phyloP scores from a whole-genome alignment of 768 basidiomycete species.

The Ramaria rubella region DNA sequence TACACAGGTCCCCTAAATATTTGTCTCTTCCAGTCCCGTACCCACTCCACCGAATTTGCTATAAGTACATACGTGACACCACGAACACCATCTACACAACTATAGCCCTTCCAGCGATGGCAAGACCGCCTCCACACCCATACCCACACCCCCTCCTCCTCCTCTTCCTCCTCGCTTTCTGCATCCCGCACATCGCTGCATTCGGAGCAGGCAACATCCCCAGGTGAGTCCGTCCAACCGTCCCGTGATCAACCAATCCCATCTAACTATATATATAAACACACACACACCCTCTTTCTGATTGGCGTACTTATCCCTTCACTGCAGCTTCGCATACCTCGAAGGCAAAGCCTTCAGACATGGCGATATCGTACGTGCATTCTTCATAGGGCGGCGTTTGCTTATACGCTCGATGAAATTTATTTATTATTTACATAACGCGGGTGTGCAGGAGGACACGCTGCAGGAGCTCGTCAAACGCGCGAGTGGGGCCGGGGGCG shows the following conservation, averaged over 20 bases:
- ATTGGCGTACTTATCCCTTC: too few species aligned
- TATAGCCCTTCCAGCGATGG: not conserved
- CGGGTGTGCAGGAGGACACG: constrained; percentile 62
- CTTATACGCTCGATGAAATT: constrained; percentile 10
- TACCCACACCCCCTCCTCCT: constrained; percentile 36
- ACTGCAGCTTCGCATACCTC: constrained; percentile 67
- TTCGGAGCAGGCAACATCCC: constrained; percentile 89
- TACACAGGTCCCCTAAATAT: too few species aligned
- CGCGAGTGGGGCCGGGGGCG: constrained; percentile 32
- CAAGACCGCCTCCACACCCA: not conserved
- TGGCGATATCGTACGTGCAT: constrained; percentile 64
- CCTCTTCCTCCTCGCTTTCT: constrained; percentile 44
- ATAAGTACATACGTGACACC: too few species aligned
- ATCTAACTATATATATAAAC: too few species aligned
- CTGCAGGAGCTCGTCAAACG: constrained; percentile 56
- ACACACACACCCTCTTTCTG: not conserved
- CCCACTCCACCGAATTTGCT: too few species aligned
- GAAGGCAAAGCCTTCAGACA: constrained; percentile 84
- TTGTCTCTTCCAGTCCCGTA: too few species aligned
- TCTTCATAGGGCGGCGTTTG: constrained; percentile 13
- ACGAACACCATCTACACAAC: too few species aligned
- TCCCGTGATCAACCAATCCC: constrained; percentile 12
- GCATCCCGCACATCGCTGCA: constrained; percentile 57
- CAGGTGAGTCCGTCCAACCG: constrained; percentile 34
- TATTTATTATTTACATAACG: constrained; percentile 22